phyloP scores from a whole-genome alignment of 2,329 filamentous ascomycete genomes.

The Macrophomina tecta region DNA sequence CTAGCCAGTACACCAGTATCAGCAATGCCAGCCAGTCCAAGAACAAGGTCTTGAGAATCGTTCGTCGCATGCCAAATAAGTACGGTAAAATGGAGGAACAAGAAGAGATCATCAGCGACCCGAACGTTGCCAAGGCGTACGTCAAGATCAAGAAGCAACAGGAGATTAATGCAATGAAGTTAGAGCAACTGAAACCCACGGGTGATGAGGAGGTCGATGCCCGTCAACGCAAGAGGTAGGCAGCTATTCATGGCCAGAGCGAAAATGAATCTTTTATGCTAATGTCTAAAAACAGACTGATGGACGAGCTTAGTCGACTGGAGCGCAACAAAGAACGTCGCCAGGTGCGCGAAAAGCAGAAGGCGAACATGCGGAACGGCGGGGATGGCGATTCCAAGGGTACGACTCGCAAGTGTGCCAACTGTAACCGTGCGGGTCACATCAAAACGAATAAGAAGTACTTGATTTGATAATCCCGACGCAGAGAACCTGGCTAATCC shows the following conservation, averaged over 20 bases:
- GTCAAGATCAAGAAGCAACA: slow-evolving; percentile 75
- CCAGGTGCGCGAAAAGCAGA: slow-evolving; percentile 88
- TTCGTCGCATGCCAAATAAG: slow-evolving; percentile 68
- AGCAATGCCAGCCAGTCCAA: slow-evolving; percentile 64
- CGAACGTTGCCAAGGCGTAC: slow-evolving; percentile 88
- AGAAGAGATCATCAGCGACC: slow-evolving; percentile 72
- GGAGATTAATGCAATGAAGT: slow-evolving; percentile 72
- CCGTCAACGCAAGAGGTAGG: slow-evolving; percentile 62
- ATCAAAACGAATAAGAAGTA: slow-evolving; percentile 99
- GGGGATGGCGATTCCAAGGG: slow-evolving; percentile 58
- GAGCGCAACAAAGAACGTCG: slow-evolving; percentile 91
- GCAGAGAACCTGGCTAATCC: neutral
- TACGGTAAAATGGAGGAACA: slow-evolving; percentile 68
- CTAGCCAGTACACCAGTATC: slow-evolving; percentile 56
- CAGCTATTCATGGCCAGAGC: neutral
- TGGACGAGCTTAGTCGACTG: slow-evolving; percentile 79
- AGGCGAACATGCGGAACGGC: slow-evolving; percentile 60
- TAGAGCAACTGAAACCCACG: slow-evolving; percentile 67
- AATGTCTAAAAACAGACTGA: slow-evolving; percentile 57
- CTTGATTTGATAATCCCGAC: too few relatives aligned
- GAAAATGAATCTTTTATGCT: slow-evolving; percentile 28
- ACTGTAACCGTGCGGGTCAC: slow-evolving; percentile 94
- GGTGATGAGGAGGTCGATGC: slow-evolving; percentile 71
- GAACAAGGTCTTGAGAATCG: slow-evolving; percentile 75
- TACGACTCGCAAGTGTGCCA: slow-evolving; percentile 86